A percentile compares a stretch with the other conserved stretches of the same genome.
Conservation (phyloP, 768 basidiomycete species). For the Tulasnella sp. region DNA sequence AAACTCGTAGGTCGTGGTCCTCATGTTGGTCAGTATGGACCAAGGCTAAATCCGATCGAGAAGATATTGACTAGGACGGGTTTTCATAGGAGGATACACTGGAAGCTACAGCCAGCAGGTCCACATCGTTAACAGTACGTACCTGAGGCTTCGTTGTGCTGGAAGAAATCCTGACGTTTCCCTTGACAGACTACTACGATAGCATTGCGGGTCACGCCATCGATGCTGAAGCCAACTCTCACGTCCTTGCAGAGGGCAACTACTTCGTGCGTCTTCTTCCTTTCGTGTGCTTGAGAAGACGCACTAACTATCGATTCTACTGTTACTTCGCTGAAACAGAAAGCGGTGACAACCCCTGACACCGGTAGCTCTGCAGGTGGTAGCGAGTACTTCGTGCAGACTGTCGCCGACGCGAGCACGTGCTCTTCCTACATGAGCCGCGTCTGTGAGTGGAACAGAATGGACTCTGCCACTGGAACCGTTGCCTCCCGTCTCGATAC, state of each 20-base stretch:
- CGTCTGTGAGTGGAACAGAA: neutral
- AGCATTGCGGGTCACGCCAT: neutral
- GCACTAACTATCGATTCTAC: neutral
- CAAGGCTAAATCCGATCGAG: neutral
- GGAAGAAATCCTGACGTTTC: neutral
- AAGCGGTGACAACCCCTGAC: neutral
- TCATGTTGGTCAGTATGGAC: neutral
- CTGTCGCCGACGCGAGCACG: neutral
- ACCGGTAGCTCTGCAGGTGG: neutral
- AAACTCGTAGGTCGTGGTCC: neutral
- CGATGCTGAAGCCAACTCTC: neutral
- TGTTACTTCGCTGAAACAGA: neutral
- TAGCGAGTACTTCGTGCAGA: neutral
- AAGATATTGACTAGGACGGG: neutral
- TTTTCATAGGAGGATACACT: neutral
- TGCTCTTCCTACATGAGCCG: neutral
- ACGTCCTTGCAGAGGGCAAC: neutral
- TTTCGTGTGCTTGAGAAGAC: neutral
- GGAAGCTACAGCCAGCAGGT: neutral
- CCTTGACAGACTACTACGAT: neutral
- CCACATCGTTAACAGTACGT: neutral
- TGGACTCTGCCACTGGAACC: neutral
- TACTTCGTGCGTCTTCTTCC: neutral
- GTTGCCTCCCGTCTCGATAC: neutral
- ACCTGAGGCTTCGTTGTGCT: neutral